Conservation (phyloP, 805 yeast genomes). For the Huiozyma sinensis region DNA sequence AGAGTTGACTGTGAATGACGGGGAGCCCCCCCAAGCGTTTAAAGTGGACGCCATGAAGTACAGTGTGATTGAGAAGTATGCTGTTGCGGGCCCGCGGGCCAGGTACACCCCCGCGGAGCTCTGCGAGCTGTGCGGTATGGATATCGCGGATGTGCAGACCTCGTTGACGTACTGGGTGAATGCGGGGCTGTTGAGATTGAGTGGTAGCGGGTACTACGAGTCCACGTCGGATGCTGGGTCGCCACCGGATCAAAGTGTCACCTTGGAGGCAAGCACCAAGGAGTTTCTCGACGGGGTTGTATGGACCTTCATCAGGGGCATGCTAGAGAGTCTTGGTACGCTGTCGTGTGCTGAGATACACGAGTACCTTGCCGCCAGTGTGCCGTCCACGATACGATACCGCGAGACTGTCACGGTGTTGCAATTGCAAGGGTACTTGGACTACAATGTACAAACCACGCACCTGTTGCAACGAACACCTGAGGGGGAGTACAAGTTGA, state of each 20-base stretch:
- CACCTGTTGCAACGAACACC: too few relatives aligned
- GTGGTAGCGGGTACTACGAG: too few relatives aligned
- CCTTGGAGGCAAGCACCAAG: too few relatives aligned
- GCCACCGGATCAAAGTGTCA: background rate
- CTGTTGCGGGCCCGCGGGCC: constrained; percentile 8
- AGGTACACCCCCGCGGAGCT: constrained; percentile 23
- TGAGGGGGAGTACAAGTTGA: too few relatives aligned
- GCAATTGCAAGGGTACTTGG: background rate
- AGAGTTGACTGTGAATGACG: constrained; percentile 30
- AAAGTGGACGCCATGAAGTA: constrained; percentile 3
- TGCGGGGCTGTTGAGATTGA: background rate
- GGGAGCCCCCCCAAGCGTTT: background rate
- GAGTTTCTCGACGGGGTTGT: too few relatives aligned
- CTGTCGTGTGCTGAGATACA: background rate
- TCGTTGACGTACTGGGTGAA: constrained; percentile 21
- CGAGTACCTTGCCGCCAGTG: background rate
- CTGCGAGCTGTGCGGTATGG: background rate
- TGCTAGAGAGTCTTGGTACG: background rate
- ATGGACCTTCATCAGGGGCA: background rate
- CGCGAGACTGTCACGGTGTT: background rate
- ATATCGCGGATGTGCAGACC: constrained; percentile 27
- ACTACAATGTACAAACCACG: background rate
- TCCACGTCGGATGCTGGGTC: too few relatives aligned
- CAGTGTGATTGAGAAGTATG: constrained; percentile 5
- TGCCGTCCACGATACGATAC: background rate